Base-by-base conservation (phyloP, 352 stramenopile genomes). In the Globisporangium heterothallicum region DNA sequence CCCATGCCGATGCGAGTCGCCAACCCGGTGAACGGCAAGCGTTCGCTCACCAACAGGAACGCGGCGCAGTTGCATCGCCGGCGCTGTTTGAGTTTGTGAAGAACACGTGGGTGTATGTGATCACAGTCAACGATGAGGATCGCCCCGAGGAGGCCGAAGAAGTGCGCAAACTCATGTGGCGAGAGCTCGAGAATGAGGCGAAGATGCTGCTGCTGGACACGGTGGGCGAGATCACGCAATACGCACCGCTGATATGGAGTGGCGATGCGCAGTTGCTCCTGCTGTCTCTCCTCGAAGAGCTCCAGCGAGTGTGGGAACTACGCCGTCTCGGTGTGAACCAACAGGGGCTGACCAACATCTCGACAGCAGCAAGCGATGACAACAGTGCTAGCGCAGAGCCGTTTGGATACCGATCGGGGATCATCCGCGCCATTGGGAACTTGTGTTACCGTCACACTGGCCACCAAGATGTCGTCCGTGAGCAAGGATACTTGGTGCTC, bases 341-440 rank as follows among this genome's bases (percentile, higher is more conserved):
- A 3, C 14, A 27, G 3, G 18, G 45, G 0, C 14, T 34, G 12
- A 70, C 57, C 14, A 71, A 69, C 34, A 26, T 56, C 13, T 63
- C 61, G 19, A 53, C 36, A 41, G 48, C 41, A 19, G 35, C 41
- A 49, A 34, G 19, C 22, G 10, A 9, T 22, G 16, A 6, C 51
- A 25, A 35, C 19, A 21, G 8, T 49, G 34, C 19, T 26, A 53
- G 30, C 8, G 13, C 18, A n/a, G 78, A 90, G 45, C 78, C 77
- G 6, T 64, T 80, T 22, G 82, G 82, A 4, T 93, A 93, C 47
- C 74, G 79, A 7, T 93, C 82, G 14, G 68, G 72, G 0, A 66
- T 90, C 30, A 88, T 97, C 45, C 82, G 83, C 10, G 71, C 87
- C 16, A 64, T 93, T 14, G 86, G 84, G 14, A 97, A 97, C 57